A percentile compares a stretch with the other conserved stretches of the same genome.
Conservation (phyloP, 805 yeast genomes). For the Saccharomycopsis fodiens region DNA sequence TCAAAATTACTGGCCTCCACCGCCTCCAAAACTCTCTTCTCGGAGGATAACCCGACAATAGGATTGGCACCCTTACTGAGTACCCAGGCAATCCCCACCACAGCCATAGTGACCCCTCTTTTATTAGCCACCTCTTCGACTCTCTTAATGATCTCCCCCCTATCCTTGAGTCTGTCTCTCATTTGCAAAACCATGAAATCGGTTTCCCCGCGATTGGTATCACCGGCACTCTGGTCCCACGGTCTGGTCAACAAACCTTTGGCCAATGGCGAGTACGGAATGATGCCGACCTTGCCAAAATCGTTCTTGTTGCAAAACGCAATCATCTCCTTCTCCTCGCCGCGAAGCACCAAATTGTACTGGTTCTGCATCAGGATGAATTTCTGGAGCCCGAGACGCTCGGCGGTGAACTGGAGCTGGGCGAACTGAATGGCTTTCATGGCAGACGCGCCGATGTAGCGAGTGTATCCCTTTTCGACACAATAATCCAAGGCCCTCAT, state of each 20-base stretch:
- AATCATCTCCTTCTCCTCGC: constrained; percentile 61
- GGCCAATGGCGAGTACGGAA: too few relatives aligned
- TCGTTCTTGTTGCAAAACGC: too few relatives aligned
- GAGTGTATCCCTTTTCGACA: too few relatives aligned
- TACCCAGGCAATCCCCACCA: constrained; percentile 48
- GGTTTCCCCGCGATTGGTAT: neutral
- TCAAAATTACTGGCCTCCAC: constrained; percentile 35
- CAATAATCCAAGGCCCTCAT: constrained; percentile 54
- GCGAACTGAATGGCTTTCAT: constrained; percentile 52
- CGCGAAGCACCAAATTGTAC: constrained; percentile 51
- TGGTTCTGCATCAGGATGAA: constrained; percentile 53
- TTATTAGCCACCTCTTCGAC: constrained; percentile 50
- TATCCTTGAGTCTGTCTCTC: constrained; percentile 1
- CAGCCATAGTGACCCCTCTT: constrained; percentile 43
- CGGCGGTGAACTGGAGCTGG: too few relatives aligned
- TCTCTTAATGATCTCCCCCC: constrained; percentile 33
- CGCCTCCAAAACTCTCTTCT: constrained; percentile 47
- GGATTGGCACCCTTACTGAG: constrained; percentile 44
- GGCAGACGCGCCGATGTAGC: constrained; percentile 60
- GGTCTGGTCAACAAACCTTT: too few relatives aligned
- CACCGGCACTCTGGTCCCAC: constrained; percentile 18
- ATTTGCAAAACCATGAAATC: neutral
- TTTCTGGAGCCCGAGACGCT: constrained; percentile 47
- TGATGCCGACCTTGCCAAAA: too few relatives aligned
- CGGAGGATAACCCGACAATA: constrained; percentile 45